Percentiles rank a stretch among this genome's conserved stretches.
phyloP scores from a whole-genome alignment of 2,329 filamentous ascomycete species.

The Beauveria australis region DNA sequence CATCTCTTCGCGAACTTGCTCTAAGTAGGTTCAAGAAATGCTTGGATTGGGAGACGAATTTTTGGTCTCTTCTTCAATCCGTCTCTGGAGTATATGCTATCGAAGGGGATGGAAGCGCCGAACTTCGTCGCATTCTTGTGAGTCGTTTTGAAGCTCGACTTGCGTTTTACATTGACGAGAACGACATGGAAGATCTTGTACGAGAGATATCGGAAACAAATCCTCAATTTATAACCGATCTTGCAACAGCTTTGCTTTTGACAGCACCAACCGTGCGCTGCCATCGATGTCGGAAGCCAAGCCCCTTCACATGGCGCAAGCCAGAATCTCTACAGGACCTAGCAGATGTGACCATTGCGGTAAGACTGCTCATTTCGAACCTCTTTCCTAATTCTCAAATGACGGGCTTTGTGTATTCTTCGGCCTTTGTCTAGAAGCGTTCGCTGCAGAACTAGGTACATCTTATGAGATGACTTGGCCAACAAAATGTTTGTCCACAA shows the following conservation, averaged over 20 bases:
- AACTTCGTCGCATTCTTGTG: not conserved
- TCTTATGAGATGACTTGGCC: no score
- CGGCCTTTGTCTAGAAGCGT: no score
- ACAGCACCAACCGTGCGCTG: no score
- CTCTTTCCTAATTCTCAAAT: no score
- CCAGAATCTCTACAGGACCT: no score
- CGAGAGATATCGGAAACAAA: not conserved
- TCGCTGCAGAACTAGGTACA: no score
- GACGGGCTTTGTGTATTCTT: no score
- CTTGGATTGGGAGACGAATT: not conserved
- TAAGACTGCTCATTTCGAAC: accelerated
- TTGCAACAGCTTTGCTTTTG: not conserved
- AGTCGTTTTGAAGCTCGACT: not conserved
- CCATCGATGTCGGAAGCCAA: no score
- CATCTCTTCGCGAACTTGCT: not conserved
- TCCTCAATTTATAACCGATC: not conserved
- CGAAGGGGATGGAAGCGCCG: not conserved
- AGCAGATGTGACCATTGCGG: no score
- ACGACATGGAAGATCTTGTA: not conserved
- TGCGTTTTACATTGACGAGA: not conserved
- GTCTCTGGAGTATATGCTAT: not conserved
- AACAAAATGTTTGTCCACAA: no score
- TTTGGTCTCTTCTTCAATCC: not conserved
- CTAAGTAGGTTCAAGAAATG: not conserved
- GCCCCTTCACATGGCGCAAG: no score